phyloP scores from a whole-genome alignment of 352 stramenopile species.

The Globisporangium mamillatum region DNA sequence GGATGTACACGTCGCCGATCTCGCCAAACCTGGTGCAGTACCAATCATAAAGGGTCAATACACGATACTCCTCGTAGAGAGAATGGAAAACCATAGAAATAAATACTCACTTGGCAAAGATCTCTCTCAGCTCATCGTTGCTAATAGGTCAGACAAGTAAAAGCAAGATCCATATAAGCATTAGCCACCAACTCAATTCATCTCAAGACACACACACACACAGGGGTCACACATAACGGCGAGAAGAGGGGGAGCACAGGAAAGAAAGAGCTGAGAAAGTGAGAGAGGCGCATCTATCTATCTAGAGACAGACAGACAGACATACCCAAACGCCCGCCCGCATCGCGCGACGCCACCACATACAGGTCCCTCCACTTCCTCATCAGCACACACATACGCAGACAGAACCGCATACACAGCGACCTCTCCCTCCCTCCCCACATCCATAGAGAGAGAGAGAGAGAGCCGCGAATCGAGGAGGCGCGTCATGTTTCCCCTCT shows the following conservation, averaged over 20 bases:
- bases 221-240: not conserved
- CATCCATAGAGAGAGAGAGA: not conserved
- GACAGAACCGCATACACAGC: not conserved
- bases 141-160: constrained; percentile 12
- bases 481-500: not conserved
- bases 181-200: not conserved
- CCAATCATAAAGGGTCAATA: not conserved
- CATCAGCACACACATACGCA: not conserved
- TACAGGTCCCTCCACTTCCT: not conserved
- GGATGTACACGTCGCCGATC: constrained; percentile 84
- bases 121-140: constrained; percentile 52
- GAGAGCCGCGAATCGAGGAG: not conserved
- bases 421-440: not conserved
- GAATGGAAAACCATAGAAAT: constrained; percentile 18
- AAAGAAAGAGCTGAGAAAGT: not conserved
- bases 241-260: not conserved
- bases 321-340: not conserved
- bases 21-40: constrained; percentile 41
- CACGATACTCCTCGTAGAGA: not conserved
- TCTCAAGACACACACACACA: not conserved
- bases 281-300: not conserved
- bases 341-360: not conserved
- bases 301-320: not conserved
- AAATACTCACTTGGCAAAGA: constrained; percentile 63
- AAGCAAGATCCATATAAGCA: not conserved